Percentiles rank a stretch among this genome's conserved stretches.
Conservation (phyloP, 75 land plant genomes). For the Cunninghamia lanceolata region DNA sequence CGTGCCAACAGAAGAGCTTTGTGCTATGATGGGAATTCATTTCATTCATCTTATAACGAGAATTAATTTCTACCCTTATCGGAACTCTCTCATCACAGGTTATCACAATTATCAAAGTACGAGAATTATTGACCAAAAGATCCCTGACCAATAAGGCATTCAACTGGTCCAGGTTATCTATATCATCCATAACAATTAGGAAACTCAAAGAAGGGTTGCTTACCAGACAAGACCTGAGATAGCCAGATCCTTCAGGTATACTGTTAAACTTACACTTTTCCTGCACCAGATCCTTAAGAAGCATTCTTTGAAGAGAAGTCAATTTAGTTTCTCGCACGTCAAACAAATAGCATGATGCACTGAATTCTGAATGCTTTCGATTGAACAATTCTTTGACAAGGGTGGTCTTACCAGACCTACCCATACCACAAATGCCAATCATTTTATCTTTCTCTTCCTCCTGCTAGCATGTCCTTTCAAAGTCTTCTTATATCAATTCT, state of each 20-base stretch:
- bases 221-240: background rate
- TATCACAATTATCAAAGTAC: background rate
- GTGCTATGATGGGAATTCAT: background rate
- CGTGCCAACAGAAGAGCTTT: background rate
- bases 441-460: background rate
- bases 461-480: no score
- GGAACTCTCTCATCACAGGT: background rate
- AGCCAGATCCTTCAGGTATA: background rate
- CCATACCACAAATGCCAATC: background rate
- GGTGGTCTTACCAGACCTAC: no score
- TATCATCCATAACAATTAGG: no score
- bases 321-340: no score
- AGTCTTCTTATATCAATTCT: no score
- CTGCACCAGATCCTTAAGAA: no score
- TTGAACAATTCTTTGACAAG: no score
- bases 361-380: no score
- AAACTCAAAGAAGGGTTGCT: background rate
- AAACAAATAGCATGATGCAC: no score
- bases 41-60: background rate
- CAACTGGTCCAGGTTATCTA: background rate
- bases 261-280: no score
- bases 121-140: background rate
- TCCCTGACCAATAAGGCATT: background rate
- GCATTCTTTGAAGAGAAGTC: no score
- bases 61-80: background rate